phyloP scores from a whole-genome alignment of 2,329 filamentous ascomycete genomes.

The Colletotrichum somersetense region DNA sequence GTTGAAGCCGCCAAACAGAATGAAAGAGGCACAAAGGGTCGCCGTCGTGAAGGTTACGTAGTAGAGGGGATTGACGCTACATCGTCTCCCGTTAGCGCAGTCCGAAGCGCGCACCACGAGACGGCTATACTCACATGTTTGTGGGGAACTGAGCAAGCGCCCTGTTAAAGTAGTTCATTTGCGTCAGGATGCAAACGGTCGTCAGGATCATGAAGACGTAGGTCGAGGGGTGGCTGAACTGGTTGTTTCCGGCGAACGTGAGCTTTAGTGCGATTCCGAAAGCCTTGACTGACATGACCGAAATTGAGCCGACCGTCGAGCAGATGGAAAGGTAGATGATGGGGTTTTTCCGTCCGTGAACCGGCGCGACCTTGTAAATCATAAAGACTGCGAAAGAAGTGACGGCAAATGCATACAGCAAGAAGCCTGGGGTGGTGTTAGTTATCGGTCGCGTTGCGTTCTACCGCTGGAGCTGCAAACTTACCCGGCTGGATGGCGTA shows the following conservation, averaged over 20 bases:
- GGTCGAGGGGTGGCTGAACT: slow-evolving; percentile 93
- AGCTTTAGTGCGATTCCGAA: slow-evolving; percentile 98
- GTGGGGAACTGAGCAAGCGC: slow-evolving; percentile 96
- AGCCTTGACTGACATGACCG: slow-evolving; percentile 99
- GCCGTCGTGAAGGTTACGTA: slow-evolving; percentile 98
- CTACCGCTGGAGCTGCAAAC: slow-evolving; percentile 42
- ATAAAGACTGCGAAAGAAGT: slow-evolving; percentile 88
- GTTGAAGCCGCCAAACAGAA: slow-evolving; percentile 96
- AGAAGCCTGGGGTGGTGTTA: slow-evolving; percentile 74
- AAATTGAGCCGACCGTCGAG: slow-evolving; percentile 95
- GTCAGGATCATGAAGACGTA: slow-evolving; percentile 98
- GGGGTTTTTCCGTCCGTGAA: slow-evolving; percentile 94
- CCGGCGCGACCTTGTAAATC: slow-evolving; percentile 94
- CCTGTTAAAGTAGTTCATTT: slow-evolving; percentile 99
- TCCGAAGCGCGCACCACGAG: not conserved
- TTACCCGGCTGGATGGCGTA: slow-evolving; percentile 93
- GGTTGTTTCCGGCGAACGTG: slow-evolving; percentile 92
- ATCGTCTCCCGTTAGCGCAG: slow-evolving; percentile 20
- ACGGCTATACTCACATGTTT: slow-evolving; percentile 80
- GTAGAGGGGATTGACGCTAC: slow-evolving; percentile 93
- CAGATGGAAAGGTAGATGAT: slow-evolving; percentile 98
- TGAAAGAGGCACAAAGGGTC: slow-evolving; percentile 93
- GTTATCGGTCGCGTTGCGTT: not conserved
- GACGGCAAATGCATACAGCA: slow-evolving; percentile 86
- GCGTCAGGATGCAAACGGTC: slow-evolving; percentile 91